Evolutionary conservation across 257 asterid genomes (phyloP), one percentile per base, ranked within the genome.

Genomic region (Solanum peruvianum): DNA sequence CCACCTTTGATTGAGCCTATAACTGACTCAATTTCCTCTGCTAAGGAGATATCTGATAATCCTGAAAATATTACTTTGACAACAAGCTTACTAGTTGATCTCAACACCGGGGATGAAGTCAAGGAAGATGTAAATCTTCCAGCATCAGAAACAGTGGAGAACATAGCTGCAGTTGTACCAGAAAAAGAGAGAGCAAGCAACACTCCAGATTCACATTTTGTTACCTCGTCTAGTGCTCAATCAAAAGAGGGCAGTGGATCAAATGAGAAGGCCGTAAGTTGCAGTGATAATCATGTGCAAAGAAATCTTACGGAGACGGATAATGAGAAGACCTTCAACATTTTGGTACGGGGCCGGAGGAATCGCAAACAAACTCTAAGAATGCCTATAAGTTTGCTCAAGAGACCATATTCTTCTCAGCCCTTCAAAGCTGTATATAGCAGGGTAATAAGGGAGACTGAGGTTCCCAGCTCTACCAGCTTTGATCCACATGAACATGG

Each of bases 331-430:
- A 96, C 98, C 58, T 93, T 95, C 88, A 95, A 90, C 87, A 93
- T 94, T 86, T 92, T 94, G 91, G 93, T 95, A 71, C 94, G 92
- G 92, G 99, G 99, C 88, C 94, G 95, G 90, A 94, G 99, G 92
- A 95, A 94, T 89, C 90, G 91, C 67, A 97, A 91, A 92, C 99
- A 97, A 93, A 92, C 94, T 89, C 82, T 97, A 91, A 89, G 99
- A 89, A 95, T 97, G 97, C 99, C 99, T n/a, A 83, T 94, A 69
- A 97, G 98, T 93, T 90, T 95, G 91, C 98, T 97, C 72, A 94
- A 90, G 90, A 94, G 92, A 87, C 99, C 99, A 62, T 93, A 94
- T 86, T 93, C 93, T 90, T 95, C 99, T 64, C 98, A 94, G 90
- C 88, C 98, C 2, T 97, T 97, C 92, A 95, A 97, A 92, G 97